A percentile compares a stretch with the other conserved stretches of the same genome.
These are phyloP conservation scores for Scheffersomyces amazonensis DNA, from an alignment of 805 yeast species.

Conservation along the genomic window DNA sequence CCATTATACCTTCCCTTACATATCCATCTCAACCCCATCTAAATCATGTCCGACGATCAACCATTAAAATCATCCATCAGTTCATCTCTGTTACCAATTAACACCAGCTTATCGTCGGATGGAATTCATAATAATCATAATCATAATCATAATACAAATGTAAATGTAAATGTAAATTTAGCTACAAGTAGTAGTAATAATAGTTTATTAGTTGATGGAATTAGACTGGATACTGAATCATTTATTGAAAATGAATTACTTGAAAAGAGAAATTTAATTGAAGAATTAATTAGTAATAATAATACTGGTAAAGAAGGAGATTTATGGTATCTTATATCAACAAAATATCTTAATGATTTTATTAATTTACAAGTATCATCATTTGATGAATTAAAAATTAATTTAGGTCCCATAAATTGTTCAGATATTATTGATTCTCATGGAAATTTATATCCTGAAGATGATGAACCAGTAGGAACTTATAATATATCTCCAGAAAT, in stretches of 20 bases:
- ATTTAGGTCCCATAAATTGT: conserved; percentile 49
- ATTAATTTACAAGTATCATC: conserved; percentile 27
- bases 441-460: conserved; percentile 38
- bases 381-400: conserved; percentile 20
- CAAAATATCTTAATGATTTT: conserved; percentile 41
- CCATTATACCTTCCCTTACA: no score
- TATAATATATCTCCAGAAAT: conserved; percentile 39
- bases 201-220: not conserved
- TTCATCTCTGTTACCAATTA: no score
- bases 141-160: no score
- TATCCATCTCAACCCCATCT: no score
- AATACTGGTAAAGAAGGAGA: conserved; percentile 43
- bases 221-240: conserved; percentile 1
- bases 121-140: no score
- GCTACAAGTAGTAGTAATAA: no score
- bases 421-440: conserved; percentile 39
- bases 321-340: conserved; percentile 47
- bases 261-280: conserved; percentile 18
- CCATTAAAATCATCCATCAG: no score
- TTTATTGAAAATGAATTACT: conserved; percentile 5
- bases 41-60: no score
- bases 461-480: conserved; percentile 12
- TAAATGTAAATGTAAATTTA: no score
- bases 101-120: no score
- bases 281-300: conserved; percentile 9